phyloP scores from a whole-genome alignment of 2,329 filamentous ascomycete genomes.

The Paracamarosporium sp. region DNA sequence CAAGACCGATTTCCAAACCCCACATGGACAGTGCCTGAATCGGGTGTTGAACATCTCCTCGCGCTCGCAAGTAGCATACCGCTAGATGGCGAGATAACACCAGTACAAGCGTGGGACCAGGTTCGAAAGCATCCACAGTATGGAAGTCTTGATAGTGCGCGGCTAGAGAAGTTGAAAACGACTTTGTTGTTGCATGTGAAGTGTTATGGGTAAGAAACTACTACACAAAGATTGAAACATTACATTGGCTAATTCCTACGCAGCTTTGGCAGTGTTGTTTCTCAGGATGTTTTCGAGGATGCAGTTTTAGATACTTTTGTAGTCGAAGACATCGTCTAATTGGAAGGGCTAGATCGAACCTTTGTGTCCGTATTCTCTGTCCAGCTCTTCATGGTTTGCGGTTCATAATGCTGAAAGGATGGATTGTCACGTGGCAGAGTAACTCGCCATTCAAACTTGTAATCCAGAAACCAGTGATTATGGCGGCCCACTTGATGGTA shows the following conservation, averaged over 20 bases:
- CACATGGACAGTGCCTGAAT: slow-evolving; percentile 22
- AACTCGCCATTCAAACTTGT: no score
- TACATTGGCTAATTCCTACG: not conserved
- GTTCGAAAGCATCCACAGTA: slow-evolving; percentile 36
- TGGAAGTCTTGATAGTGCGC: slow-evolving; percentile 19
- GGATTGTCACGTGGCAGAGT: no score
- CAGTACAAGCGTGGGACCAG: slow-evolving; percentile 47
- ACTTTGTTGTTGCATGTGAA: slow-evolving; percentile 32
- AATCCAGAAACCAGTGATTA: no score
- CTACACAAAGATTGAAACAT: not conserved
- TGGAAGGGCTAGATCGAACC: not conserved
- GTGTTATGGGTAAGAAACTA: slow-evolving; percentile 38
- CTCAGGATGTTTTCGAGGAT: slow-evolving; percentile 20
- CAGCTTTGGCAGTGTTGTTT: slow-evolving; percentile 31
- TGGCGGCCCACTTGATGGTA: no score
- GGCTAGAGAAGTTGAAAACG: slow-evolving; percentile 31
- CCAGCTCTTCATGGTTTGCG: no score
- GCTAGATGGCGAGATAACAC: slow-evolving; percentile 38
- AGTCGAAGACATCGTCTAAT: slow-evolving; percentile 18
- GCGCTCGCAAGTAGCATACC: slow-evolving; percentile 23
- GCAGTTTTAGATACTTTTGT: slow-evolving; percentile 21
- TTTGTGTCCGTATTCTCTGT: no score
- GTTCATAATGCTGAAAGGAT: no score
- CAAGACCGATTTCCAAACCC: slow-evolving; percentile 1
- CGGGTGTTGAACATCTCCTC: slow-evolving; percentile 27